Conservation (phyloP, 495 filamentous ascomycete species). For the Trichocladium uniseriatum region DNA sequence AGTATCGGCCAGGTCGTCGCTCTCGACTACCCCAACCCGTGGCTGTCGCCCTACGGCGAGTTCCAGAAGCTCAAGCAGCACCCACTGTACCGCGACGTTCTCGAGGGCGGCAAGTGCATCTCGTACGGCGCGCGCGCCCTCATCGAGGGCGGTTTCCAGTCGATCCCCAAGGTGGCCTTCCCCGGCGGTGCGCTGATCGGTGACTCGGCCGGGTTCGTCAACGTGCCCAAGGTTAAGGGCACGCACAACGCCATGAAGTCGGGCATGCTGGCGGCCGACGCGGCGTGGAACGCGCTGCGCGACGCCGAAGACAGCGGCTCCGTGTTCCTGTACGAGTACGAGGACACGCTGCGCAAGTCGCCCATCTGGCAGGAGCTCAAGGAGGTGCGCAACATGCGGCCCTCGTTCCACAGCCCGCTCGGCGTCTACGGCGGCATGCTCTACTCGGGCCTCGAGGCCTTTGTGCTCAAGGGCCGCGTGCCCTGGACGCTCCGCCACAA, state of each 20-base stretch:
- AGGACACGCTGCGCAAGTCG: conserved; percentile 76
- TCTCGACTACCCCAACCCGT: conserved; percentile 93
- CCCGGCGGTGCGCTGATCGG: conserved; percentile 93
- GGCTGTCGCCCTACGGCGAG: conserved; percentile 89
- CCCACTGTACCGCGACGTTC: conserved; percentile 67
- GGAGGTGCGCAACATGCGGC: conserved; percentile 94
- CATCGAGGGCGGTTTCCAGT: conserved; percentile 95
- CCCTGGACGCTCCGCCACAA: conserved; percentile 94
- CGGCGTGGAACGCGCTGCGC: conserved; percentile 65
- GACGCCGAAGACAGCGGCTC: conserved; percentile 47
- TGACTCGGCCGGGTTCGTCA: conserved; percentile 92
- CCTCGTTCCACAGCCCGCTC: conserved; percentile 78
- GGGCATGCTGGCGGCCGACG: conserved; percentile 93
- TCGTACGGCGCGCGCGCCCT: conserved; percentile 91
- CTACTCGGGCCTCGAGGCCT: conserved; percentile 92
- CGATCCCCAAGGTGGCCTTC: conserved; percentile 92
- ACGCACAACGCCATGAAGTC: conserved; percentile 97
- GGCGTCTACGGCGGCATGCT: conserved; percentile 81
- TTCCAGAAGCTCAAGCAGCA: conserved; percentile 99
- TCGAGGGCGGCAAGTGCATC: conserved; percentile 94
- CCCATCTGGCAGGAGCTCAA: conserved; percentile 90
- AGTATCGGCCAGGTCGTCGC: conserved; percentile 89
- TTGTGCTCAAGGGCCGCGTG: conserved; percentile 67
- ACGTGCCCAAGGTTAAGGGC: conserved; percentile 97
- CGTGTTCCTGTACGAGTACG: conserved; percentile 92